phyloP scores from a whole-genome alignment of 805 yeast species.

The Suhomyces sp. region DNA sequence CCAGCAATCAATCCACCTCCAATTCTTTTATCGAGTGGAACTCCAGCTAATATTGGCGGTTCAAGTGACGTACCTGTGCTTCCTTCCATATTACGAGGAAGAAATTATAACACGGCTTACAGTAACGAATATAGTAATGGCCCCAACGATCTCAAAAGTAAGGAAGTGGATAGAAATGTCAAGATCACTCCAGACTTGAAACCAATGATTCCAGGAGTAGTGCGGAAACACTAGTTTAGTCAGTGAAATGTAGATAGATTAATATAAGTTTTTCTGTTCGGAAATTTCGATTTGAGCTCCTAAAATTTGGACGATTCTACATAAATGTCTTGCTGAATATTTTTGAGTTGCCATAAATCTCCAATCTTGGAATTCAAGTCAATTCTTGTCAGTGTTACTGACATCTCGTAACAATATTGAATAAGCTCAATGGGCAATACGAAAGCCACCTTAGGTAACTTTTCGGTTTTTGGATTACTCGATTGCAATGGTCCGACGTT shows the following conservation, averaged over 20 bases:
- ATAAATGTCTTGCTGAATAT: slow-evolving; percentile 20
- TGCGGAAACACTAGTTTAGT: neutral
- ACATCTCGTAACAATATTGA: slow-evolving; percentile 17
- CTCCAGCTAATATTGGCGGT: neutral
- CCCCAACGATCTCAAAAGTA: neutral
- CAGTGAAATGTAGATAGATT: neutral
- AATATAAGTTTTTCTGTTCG: neutral
- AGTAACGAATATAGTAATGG: neutral
- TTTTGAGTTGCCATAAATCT: slow-evolving; percentile 23
- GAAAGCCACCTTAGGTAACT: slow-evolving; percentile 29
- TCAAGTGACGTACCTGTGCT: slow-evolving; percentile 6
- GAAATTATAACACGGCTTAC: neutral
- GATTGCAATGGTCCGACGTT: slow-evolving; percentile 5
- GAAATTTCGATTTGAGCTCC: neutral
- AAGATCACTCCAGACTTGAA: neutral
- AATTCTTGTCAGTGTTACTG: neutral
- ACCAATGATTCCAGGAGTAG: slow-evolving; percentile 1
- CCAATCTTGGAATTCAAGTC: slow-evolving; percentile 14
- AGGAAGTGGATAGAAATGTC: neutral
- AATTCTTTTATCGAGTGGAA: slow-evolving; percentile 3
- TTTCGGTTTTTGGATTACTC: slow-evolving; percentile 20
- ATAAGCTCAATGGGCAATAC: slow-evolving; percentile 34
- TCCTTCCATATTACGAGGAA: slow-evolving; percentile 9
- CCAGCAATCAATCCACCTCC: slow-evolving; percentile 13
- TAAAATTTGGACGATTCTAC: slow-evolving; percentile 15